Percentiles rank a stretch among this genome's conserved stretches.
phyloP scores from a whole-genome alignment of 1,139 yeast species.

The Magnusiomyces paraingens region DNA sequence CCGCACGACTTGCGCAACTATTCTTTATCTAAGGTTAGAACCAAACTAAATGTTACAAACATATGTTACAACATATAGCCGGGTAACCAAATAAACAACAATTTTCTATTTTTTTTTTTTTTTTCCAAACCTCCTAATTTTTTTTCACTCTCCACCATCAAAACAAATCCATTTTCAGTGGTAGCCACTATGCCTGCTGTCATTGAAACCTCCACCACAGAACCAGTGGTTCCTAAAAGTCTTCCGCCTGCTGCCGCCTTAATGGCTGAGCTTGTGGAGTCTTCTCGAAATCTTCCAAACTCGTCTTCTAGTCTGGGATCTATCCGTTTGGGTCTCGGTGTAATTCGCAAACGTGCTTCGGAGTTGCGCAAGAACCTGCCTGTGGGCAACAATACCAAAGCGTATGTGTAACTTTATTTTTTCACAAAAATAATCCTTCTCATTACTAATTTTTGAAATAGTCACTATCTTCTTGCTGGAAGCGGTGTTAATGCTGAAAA shows the following conservation, averaged over 20 bases:
- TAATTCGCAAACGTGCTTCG: conserved; percentile 65
- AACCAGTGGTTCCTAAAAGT: background rate
- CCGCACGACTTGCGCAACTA: too few species aligned
- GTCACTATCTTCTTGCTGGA: conserved; percentile 78
- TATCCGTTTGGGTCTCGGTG: conserved; percentile 68
- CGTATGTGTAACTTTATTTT: conserved; percentile 31
- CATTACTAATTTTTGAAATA: conserved; percentile 4
- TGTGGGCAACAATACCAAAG: conserved; percentile 61
- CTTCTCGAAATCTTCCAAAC: conserved; percentile 65
- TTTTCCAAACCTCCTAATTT: background rate
- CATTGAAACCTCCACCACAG: conserved; percentile 3
- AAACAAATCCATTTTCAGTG: background rate
- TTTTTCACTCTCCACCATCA: background rate
- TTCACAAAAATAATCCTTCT: background rate
- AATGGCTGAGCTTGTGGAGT: conserved; percentile 60
- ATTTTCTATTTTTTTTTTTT: background rate
- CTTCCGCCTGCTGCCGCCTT: conserved; percentile 35
- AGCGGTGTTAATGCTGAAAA: conserved; percentile 88
- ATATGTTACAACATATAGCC: background rate
- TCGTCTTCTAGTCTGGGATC: conserved; percentile 60
- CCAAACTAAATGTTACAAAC: too few species aligned
- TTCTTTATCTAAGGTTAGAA: too few species aligned
- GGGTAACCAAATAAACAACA: background rate
- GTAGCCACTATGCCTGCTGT: conserved; percentile 9
- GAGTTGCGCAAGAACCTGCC: conserved; percentile 46